Evolutionary conservation across 164 flowering plant genomes (phyloP).

Genomic region (Magnolia officinalis): DNA sequence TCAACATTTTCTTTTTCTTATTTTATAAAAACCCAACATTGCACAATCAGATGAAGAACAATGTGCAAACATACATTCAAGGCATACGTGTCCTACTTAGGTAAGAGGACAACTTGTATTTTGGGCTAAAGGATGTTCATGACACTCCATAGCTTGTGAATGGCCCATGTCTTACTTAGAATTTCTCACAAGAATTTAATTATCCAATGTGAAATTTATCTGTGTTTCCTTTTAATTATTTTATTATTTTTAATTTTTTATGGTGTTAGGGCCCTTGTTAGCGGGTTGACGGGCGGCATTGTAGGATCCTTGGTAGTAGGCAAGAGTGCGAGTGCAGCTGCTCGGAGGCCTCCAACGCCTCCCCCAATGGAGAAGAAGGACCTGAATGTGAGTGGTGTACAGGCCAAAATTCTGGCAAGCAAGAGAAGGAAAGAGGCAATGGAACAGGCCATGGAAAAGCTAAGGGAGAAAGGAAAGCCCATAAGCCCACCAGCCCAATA

Average conservation of each 20-base stretch:
- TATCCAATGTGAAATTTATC: not conserved
- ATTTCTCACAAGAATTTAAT: too few relatives aligned
- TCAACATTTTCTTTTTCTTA: too few relatives aligned
- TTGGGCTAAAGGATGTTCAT: too few relatives aligned
- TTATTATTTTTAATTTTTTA: not conserved
- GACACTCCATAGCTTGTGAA: too few relatives aligned
- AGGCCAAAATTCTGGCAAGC: constrained; percentile 84
- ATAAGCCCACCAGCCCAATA: constrained; percentile 1
- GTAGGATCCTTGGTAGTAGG: constrained; percentile 27
- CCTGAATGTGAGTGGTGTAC: constrained; percentile 68
- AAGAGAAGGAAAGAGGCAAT: constrained; percentile 88
- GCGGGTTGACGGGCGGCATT: constrained; percentile 41
- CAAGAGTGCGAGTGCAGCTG: constrained; percentile 47
- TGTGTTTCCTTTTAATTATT: not conserved
- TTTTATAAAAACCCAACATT: too few relatives aligned
- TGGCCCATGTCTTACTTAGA: too few relatives aligned
- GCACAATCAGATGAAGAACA: too few relatives aligned
- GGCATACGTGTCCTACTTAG: too few relatives aligned
- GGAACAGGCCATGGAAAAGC: constrained; percentile 68
- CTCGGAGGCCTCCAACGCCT: constrained; percentile 60
- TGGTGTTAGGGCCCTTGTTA: constrained; percentile 35
- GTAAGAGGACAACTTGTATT: too few relatives aligned
- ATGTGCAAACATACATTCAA: too few relatives aligned
- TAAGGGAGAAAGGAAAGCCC: constrained; percentile 65
- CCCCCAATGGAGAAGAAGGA: constrained; percentile 74